phyloP scores from a whole-genome alignment of 306 rosid species.

The Calophaca sinica region DNA sequence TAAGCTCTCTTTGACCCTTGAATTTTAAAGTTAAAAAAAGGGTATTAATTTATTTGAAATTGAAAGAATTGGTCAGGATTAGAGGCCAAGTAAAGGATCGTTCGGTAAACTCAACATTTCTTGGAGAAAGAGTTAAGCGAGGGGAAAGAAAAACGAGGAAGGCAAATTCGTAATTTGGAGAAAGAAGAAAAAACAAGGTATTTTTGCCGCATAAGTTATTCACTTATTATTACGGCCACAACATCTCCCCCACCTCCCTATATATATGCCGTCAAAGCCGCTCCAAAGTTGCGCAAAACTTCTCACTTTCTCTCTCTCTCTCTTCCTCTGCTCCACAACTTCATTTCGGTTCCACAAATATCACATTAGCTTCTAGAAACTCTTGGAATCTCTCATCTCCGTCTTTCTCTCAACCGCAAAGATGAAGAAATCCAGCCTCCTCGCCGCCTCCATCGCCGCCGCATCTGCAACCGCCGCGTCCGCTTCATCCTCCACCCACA shows the following conservation, averaged over 20 bases:
- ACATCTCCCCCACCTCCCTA: constrained; percentile 5
- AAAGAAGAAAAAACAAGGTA: background rate
- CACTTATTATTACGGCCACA: background rate
- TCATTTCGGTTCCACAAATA: background rate
- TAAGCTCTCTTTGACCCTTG: no score
- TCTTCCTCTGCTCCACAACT: background rate
- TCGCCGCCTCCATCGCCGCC: constrained; percentile 68
- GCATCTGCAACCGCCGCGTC: constrained; percentile 56
- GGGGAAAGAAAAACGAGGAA: no score
- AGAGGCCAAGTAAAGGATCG: background rate
- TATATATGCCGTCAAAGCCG: constrained; percentile 53
- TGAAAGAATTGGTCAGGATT: no score
- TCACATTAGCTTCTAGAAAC: background rate
- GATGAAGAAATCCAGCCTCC: constrained; percentile 61
- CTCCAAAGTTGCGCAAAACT: background rate
- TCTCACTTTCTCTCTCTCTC: constrained; percentile 23
- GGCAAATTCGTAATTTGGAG: constrained; percentile 31
- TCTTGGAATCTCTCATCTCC: background rate
- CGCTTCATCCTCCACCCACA: constrained; percentile 38
- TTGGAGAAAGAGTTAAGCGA: no score
- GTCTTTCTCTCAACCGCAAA: background rate
- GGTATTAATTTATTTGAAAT: no score
- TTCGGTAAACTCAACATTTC: no score
- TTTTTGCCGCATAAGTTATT: constrained; percentile 56
- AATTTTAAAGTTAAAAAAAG: no score